Base-by-base conservation (phyloP, 805 yeast species). In the Starmerella roubikii region DNA sequence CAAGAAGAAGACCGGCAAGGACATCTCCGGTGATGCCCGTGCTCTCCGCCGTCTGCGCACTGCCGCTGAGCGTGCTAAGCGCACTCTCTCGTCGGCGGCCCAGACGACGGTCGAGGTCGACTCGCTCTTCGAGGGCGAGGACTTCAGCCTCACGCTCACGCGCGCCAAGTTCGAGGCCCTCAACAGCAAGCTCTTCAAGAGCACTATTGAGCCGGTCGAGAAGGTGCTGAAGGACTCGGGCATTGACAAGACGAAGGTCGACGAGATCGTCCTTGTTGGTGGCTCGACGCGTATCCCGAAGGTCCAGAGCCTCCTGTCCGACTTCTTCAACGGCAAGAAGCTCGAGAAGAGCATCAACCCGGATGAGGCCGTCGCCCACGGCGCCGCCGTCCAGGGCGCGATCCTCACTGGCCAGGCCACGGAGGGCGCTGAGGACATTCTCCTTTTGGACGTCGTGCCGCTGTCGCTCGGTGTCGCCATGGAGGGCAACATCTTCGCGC, bases 341-440 rank as follows among this genome's bases (percentile, higher is more conserved):
- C 81, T 84, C 65, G 91, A 83, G 71, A 86, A 83, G 72, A 79
- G 93, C 53, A 86, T 85, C 68, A 85, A 85, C 85, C 96, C 96
- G 54, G 96, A 85, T 72, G 96, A 85, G 74, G 96, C 96, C 62
- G 96, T 85, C 66, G 96, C 95, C 60, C 84, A 84, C 74, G 96
- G 96, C 78, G 97, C 97, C 60, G 96, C 97, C 60, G 96, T 86
- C 58, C 96, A 86, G 74, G 97, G 94, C 72, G 96, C 96, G 63
- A 83, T 88, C 70, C 75, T 86, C 68, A 81, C 95, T 55, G 94
- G 94, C 71, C 85, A 72, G 67, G 74, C 83, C 48, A 78, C 84
- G 51, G 76, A 81, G 54, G 93, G 84, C 67, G 85, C 94, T 65
- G 84, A 86, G 70, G 95, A 84, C 70, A 76, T 86, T 65, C 78